Percentiles rank a stretch among this genome's conserved stretches.
These are phyloP conservation scores for Erythrobasidium yunnanense DNA, from an alignment of 768 basidiomycete species.

Conservation along the genomic window DNA sequence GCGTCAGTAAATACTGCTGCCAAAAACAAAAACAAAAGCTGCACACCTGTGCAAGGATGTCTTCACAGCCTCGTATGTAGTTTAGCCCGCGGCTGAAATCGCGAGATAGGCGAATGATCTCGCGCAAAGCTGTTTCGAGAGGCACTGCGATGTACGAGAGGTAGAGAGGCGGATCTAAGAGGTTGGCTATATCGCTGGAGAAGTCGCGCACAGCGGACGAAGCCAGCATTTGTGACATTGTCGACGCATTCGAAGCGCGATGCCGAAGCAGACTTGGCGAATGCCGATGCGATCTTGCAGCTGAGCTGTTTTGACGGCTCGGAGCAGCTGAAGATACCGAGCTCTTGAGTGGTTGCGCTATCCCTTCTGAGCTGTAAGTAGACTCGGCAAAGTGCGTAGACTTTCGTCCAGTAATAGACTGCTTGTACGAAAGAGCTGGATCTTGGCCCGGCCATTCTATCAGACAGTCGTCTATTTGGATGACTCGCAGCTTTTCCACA, in stretches of 20 bases:
- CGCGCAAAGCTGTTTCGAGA: constrained; percentile 1
- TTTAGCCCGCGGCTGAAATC: neutral
- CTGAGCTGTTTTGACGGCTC: neutral
- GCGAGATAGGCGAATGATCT: constrained; percentile 1
- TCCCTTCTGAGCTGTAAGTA: too few relatives aligned
- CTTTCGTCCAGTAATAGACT: too few relatives aligned
- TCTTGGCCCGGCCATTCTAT: constrained; percentile 23
- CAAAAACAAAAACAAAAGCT: neutral
- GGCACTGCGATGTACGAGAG: constrained; percentile 2
- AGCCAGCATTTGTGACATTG: neutral
- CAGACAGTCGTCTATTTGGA: neutral
- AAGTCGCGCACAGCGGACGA: neutral
- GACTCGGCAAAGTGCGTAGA: too few relatives aligned
- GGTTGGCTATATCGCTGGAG: constrained; percentile 17
- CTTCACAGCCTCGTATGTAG: neutral
- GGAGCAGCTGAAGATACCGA: neutral
- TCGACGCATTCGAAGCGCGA: neutral
- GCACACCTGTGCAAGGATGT: neutral
- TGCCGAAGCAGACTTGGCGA: neutral
- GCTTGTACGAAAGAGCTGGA: too few relatives aligned
- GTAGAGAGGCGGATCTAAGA: constrained; percentile 2
- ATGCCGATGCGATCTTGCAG: neutral
- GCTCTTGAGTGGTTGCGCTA: neutral
- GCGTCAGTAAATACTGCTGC: neutral
- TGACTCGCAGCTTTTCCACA: constrained; percentile 14